Conservation (phyloP, 2,329 filamentous ascomycete genomes). For the Colletotrichum brevisporum region DNA sequence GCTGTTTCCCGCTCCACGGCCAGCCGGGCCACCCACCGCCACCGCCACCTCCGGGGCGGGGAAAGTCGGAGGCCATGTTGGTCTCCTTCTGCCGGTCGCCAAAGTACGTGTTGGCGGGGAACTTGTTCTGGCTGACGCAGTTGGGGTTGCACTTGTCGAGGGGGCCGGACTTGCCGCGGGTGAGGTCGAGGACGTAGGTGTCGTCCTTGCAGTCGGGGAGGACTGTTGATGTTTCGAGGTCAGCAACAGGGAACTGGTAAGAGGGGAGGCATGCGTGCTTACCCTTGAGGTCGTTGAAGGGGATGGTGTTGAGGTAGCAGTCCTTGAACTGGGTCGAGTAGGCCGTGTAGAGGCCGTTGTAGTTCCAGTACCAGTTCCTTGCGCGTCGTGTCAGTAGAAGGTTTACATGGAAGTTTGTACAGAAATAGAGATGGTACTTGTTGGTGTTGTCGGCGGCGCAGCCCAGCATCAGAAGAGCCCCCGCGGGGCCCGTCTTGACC, state of each 20-base stretch:
- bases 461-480: conserved; percentile 37
- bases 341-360: conserved; percentile 40
- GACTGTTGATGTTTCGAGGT: conserved; percentile 3
- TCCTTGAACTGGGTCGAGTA: conserved; percentile 40
- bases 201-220: conserved; percentile 40
- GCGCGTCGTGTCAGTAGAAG: neutral
- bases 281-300: conserved; percentile 39
- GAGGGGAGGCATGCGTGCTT: neutral
- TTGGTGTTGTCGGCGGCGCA: conserved; percentile 39
- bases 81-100: conserved; percentile 37
- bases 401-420: neutral
- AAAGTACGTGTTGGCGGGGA: conserved; percentile 38
- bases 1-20: conserved; percentile 11
- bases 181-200: conserved; percentile 39
- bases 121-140: conserved; percentile 40
- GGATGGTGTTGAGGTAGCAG: conserved; percentile 38
- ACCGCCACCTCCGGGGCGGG: conserved; percentile 8
- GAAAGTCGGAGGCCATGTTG: conserved; percentile 36
- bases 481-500: conserved; percentile 37
- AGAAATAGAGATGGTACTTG: conserved; percentile 17
- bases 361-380: conserved; percentile 42
- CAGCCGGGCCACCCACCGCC: neutral
- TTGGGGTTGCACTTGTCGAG: conserved; percentile 41
- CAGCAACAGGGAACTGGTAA: neutral
- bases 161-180: conserved; percentile 36